Conservation (phyloP, 352 stramenopile genomes). For the Globisporangium lucens region DNA sequence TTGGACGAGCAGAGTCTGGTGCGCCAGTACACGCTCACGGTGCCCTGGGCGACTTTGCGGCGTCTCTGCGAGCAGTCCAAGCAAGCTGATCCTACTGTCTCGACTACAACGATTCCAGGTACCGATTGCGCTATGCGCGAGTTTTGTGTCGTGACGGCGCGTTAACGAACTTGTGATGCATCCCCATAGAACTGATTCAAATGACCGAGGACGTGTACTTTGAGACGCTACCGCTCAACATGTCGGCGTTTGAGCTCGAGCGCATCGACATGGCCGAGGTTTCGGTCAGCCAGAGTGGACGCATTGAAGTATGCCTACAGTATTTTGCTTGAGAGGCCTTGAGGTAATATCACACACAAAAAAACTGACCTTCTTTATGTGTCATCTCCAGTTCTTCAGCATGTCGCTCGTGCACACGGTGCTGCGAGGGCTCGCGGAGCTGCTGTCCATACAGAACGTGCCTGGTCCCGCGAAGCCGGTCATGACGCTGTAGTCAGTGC, state of each 20-base stretch:
- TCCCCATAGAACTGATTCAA: constrained; percentile 42
- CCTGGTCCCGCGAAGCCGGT: constrained; percentile 29
- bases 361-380: not conserved
- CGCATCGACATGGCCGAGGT: constrained; percentile 49
- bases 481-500: constrained; percentile 34
- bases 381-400: constrained; percentile 33
- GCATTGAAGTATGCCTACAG: constrained; percentile 36
- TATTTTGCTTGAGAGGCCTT: not conserved
- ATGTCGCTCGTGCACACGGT: constrained; percentile 48
- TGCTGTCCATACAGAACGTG: constrained; percentile 41
- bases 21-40: constrained; percentile 56
- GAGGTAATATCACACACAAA: not conserved
- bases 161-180: constrained; percentile 8
- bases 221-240: constrained; percentile 46
- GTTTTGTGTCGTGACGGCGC: not conserved
- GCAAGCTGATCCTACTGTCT: not conserved
- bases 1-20: constrained; percentile 38
- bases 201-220: constrained; percentile 54
- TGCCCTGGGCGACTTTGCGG: constrained; percentile 47
- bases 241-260: constrained; percentile 47
- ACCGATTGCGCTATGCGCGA: not conserved
- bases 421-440: constrained; percentile 42
- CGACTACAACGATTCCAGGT: constrained; percentile 1
- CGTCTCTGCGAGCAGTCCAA: constrained; percentile 38
- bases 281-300: constrained; percentile 32